These are phyloP conservation scores for Alternaria gaisen DNA, from an alignment of 2,329 filamentous ascomycete genomes.

Conservation along the genomic window DNA sequence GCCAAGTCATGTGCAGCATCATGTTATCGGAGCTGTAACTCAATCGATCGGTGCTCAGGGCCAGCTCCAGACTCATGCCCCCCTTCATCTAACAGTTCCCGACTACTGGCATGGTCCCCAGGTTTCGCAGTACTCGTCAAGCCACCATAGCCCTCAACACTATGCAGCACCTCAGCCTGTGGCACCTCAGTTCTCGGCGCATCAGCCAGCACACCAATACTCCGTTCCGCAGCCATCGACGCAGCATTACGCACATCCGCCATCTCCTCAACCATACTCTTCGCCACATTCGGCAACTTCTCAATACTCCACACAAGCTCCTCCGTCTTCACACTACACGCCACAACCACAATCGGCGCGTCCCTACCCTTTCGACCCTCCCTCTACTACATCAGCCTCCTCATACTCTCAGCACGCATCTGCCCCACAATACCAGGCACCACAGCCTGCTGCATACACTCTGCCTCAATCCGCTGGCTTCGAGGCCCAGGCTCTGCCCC, in stretches of 20 bases:
- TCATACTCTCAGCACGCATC: conserved; percentile 39
- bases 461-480: conserved; percentile 35
- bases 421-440: conserved; percentile 29
- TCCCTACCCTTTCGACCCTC: conserved; percentile 35
- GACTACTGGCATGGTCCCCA: conserved; percentile 46
- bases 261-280: conserved; percentile 40
- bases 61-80: conserved; percentile 36
- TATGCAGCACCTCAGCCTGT: conserved; percentile 34
- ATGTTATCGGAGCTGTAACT: conserved; percentile 29
- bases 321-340: conserved; percentile 31
- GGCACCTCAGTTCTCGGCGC: conserved; percentile 32
- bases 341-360: conserved; percentile 28
- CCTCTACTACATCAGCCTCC: conserved; percentile 21
- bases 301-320: conserved; percentile 30
- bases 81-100: conserved; percentile 40
- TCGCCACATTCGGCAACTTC: conserved; percentile 28
- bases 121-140: conserved; percentile 35
- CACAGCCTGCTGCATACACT: conserved; percentile 37
- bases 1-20: conserved; percentile 41
- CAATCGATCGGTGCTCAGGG: conserved; percentile 35
- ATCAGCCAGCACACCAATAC: conserved; percentile 32
- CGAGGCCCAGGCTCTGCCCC: conserved; percentile 32
- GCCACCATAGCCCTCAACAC: conserved; percentile 36
- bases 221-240: conserved; percentile 30
- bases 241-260: conserved; percentile 35